phyloP scores from a whole-genome alignment of 2,329 filamentous ascomycete species.

The Aureobasidium sp. region DNA sequence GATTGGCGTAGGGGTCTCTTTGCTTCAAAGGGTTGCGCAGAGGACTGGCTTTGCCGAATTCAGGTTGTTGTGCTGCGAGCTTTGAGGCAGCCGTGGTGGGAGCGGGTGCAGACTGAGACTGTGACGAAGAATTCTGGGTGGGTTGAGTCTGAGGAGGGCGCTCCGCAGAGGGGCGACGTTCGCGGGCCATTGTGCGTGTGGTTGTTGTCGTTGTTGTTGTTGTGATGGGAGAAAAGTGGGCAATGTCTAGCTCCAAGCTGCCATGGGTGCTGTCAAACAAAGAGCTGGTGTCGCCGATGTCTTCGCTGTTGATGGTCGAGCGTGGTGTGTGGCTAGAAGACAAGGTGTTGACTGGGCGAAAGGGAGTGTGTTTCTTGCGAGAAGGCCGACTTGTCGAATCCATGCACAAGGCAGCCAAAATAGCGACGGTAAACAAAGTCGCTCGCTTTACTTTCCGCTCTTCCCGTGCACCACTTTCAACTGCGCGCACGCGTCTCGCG shows the following conservation, averaged over 20 bases:
- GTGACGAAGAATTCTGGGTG: not conserved
- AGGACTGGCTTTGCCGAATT: slow-evolving; percentile 55
- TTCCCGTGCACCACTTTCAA: no score
- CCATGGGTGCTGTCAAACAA: slow-evolving; percentile 16
- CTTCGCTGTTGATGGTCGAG: not conserved
- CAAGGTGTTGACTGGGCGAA: slow-evolving; percentile 3
- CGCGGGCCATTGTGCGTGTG: slow-evolving; percentile 42
- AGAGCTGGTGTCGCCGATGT: slow-evolving; percentile 15
- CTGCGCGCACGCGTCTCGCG: no score
- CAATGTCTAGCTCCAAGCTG: slow-evolving; percentile 12
- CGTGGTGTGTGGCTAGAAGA: not conserved
- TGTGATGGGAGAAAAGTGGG: not conserved
- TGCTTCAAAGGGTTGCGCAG: slow-evolving; percentile 45
- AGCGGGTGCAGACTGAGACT: not conserved
- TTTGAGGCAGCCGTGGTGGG: slow-evolving; percentile 4
- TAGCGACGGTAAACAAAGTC: slow-evolving; percentile 10
- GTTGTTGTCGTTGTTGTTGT: not conserved
- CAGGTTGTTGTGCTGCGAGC: slow-evolving; percentile 27
- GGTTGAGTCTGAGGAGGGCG: slow-evolving; percentile 17
- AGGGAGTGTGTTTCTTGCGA: slow-evolving; percentile 2
- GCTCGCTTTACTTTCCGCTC: no score
- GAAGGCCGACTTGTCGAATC: not conserved
- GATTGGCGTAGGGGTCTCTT: slow-evolving; percentile 32
- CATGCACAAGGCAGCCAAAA: not conserved
- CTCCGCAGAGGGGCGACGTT: slow-evolving; percentile 38